Evolutionary conservation across 2,329 filamentous ascomycete species (phyloP).

Genomic region (Botryotinia convoluta): DNA sequence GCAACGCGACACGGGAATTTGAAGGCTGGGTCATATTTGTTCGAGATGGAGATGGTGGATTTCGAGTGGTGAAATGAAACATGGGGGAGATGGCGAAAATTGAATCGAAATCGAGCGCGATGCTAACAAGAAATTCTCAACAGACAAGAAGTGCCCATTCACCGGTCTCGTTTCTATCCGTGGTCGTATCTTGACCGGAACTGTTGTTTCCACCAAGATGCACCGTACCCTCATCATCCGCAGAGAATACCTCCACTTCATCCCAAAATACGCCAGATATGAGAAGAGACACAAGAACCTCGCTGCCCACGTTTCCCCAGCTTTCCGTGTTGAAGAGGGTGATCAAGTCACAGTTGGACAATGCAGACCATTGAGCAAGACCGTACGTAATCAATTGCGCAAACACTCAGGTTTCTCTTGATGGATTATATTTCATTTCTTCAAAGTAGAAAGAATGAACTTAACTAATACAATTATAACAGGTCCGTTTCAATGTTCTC

Average conservation of each 20-base stretch:
- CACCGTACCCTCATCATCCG: conserved; percentile 99
- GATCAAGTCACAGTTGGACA: conserved; percentile 99
- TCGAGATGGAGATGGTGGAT: not conserved
- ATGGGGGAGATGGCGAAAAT: conserved; percentile 6
- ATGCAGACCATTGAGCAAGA: conserved; percentile 99
- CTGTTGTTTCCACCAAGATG: conserved; percentile 99
- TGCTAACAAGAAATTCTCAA: conserved; percentile 31
- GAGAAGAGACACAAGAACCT: conserved; percentile 99
- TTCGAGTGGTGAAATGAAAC: not conserved
- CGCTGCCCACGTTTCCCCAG: conserved; percentile 95
- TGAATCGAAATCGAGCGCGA: conserved; percentile 3
- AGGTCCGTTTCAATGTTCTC: conserved; percentile 99
- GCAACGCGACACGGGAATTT: not conserved
- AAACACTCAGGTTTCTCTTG: not conserved
- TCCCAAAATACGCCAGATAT: conserved; percentile 99
- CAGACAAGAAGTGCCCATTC: conserved; percentile 99
- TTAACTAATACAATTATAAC: conserved; percentile 16
- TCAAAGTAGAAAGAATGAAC: not conserved
- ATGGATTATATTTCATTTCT: not conserved
- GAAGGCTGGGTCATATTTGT: not conserved
- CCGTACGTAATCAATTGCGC: conserved; percentile 62
- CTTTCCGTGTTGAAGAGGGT: conserved; percentile 99
- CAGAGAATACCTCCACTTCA: conserved; percentile 99
- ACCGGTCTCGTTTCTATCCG: conserved; percentile 98
- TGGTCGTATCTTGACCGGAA: conserved; percentile 99